phyloP scores from a whole-genome alignment of 352 stramenopile species.

The Globisporangium iwayamae region DNA sequence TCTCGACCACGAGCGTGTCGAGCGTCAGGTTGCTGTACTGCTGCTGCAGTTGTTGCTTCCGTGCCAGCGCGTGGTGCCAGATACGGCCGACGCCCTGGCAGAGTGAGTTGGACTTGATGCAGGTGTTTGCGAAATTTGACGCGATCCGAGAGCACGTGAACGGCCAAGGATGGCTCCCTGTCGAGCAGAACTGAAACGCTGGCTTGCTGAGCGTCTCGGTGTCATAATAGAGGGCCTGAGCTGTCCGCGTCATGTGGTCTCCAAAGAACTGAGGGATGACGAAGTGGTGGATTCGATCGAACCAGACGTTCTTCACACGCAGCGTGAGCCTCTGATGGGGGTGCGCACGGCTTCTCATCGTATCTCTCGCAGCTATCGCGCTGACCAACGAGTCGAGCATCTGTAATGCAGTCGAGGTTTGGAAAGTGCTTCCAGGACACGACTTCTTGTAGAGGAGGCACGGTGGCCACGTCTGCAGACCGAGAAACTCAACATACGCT shows the following conservation, averaged over 20 bases:
- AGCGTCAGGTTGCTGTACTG: constrained; percentile 12
- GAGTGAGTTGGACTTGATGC: constrained; percentile 2
- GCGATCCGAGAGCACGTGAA: constrained; percentile 3
- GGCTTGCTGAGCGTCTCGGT: neutral
- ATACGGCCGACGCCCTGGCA: constrained; percentile 8
- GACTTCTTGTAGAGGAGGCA: constrained; percentile 12
- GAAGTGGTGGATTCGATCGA: constrained; percentile 22
- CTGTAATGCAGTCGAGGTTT: neutral
- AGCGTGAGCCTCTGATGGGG: constrained; percentile 1
- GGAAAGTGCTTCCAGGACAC: neutral
- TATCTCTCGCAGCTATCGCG: neutral
- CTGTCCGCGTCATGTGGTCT: constrained; percentile 4
- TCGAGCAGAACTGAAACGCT: constrained; percentile 7
- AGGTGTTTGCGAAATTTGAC: constrained; percentile 8
- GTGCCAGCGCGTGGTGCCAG: constrained; percentile 13
- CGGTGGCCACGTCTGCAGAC: constrained; percentile 1
- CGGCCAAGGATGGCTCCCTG: neutral
- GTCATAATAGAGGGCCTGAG: constrained; percentile 18
- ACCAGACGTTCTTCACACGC: constrained; percentile 8
- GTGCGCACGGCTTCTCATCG: neutral
- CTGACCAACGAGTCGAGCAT: constrained; percentile 15
- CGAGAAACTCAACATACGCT: constrained; percentile 11
- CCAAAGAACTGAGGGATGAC: constrained; percentile 25
- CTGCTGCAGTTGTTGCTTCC: constrained; percentile 2
- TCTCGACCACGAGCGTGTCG: constrained; percentile 22